These are phyloP conservation scores for Viridothelium virens DNA, from an alignment of 495 filamentous ascomycete species.

Conservation along the genomic window DNA sequence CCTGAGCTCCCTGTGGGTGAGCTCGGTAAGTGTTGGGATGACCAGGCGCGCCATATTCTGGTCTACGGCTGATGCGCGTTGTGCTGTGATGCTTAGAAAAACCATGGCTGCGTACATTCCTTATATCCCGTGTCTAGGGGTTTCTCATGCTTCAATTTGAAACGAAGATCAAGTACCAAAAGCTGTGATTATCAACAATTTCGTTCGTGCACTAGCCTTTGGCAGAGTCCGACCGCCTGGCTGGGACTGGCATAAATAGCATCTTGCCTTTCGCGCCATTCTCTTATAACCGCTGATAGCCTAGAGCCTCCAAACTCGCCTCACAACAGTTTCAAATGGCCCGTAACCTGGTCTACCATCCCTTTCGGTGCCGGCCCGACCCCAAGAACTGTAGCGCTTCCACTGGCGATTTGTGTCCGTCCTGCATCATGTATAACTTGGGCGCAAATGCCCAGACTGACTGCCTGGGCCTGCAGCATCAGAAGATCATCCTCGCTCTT, in stretches of 20 bases:
- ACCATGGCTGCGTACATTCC: slow-evolving; percentile 11
- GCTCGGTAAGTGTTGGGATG: slow-evolving; percentile 50
- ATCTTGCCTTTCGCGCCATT: no score
- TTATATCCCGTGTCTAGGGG: no score
- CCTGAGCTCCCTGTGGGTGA: slow-evolving; percentile 68
- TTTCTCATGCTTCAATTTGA: no score
- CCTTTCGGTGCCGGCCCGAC: slow-evolving; percentile 83
- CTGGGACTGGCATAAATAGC: no score
- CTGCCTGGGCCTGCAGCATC: slow-evolving; percentile 65
- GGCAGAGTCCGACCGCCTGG: no score
- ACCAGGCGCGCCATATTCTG: slow-evolving; percentile 67
- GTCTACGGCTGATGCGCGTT: slow-evolving; percentile 10
- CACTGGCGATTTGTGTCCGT: slow-evolving; percentile 89
- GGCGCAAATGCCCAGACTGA: slow-evolving; percentile 76
- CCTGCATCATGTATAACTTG: slow-evolving; percentile 92
- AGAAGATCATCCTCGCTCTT: slow-evolving; percentile 76
- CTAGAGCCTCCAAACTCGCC: not conserved
- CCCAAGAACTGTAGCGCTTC: slow-evolving; percentile 84
- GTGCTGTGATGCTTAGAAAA: slow-evolving; percentile 9
- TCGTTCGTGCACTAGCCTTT: no score
- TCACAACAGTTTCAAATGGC: slow-evolving; percentile 78
- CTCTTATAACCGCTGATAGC: not conserved
- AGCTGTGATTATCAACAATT: no score
- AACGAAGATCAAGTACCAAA: no score
- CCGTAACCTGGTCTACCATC: slow-evolving; percentile 78